Conservation (phyloP, 164 flowering plant species). For the Liquidambar formosana region DNA sequence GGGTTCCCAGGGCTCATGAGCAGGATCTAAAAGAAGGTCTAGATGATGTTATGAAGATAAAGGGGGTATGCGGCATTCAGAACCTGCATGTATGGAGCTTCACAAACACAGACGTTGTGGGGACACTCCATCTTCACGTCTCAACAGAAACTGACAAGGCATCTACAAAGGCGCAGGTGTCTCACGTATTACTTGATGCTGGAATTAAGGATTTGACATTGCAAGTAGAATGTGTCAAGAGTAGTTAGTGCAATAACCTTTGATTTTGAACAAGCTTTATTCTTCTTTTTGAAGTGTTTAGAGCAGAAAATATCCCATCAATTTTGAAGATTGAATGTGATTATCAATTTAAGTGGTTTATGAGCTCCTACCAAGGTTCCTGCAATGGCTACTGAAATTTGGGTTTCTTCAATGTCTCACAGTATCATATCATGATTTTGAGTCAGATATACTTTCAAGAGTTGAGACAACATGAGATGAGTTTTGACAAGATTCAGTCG, state of each 20-base stretch:
- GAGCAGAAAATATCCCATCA: neutral
- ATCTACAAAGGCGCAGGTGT: constrained; percentile 50
- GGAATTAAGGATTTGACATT: constrained; percentile 82
- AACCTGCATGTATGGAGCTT: constrained; percentile 88
- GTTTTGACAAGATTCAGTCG: neutral
- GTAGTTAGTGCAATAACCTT: constrained; percentile 14
- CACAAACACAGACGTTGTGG: constrained; percentile 82
- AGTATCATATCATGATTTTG: neutral
- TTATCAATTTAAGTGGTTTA: neutral
- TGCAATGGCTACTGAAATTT: neutral
- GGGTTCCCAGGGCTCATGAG: constrained; percentile 78
- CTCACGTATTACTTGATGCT: constrained; percentile 51
- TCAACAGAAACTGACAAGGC: constrained; percentile 58
- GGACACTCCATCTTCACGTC: constrained; percentile 76
- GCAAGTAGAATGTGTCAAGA: constrained; percentile 63
- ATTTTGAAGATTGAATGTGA: neutral
- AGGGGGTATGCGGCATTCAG: constrained; percentile 60
- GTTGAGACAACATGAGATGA: neutral
- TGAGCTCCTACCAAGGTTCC: neutral
- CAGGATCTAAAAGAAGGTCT: constrained; percentile 59
- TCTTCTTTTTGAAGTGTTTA: neutral
- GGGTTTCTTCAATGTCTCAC: neutral
- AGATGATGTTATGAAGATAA: constrained; percentile 47
- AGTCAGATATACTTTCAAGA: neutral
- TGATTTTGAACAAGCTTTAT: neutral